A percentile compares a stretch with the other conserved stretches of the same genome.
Conservation (phyloP, 768 basidiomycete species). For the Lentinula guzmanii region DNA sequence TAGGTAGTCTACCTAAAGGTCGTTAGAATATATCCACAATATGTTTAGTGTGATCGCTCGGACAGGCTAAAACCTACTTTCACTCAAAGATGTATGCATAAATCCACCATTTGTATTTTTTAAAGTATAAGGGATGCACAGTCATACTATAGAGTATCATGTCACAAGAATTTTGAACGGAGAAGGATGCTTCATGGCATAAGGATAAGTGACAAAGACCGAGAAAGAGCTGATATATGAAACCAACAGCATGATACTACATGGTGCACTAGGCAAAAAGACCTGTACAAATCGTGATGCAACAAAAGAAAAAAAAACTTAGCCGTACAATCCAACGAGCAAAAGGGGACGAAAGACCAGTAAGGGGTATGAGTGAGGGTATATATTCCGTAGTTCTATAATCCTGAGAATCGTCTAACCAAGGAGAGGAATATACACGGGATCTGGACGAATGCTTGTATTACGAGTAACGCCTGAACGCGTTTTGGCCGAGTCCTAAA, state of each 20-base stretch:
- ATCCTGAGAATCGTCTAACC: background rate
- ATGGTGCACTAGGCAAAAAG: background rate
- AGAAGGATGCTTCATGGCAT: background rate
- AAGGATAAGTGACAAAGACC: background rate
- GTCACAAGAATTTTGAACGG: background rate
- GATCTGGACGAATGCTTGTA: background rate
- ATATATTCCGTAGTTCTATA: slow-evolving; percentile 3
- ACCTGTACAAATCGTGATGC: background rate
- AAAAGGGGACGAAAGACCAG: background rate
- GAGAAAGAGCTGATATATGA: background rate
- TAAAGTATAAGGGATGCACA: background rate
- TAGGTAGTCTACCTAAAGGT: too few species aligned
- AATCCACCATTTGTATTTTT: background rate
- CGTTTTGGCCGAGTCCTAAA: background rate
- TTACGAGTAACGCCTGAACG: background rate
- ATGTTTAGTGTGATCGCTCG: too few species aligned
- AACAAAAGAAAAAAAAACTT: background rate
- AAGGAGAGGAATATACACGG: background rate
- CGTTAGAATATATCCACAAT: too few species aligned
- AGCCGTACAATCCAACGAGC: background rate
- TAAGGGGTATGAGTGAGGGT: background rate
- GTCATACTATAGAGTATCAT: background rate
- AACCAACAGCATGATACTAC: background rate
- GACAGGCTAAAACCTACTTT: too few species aligned
- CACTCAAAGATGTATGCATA: background rate